Base-by-base conservation (phyloP, 805 yeast species). In the Candida maesae region DNA sequence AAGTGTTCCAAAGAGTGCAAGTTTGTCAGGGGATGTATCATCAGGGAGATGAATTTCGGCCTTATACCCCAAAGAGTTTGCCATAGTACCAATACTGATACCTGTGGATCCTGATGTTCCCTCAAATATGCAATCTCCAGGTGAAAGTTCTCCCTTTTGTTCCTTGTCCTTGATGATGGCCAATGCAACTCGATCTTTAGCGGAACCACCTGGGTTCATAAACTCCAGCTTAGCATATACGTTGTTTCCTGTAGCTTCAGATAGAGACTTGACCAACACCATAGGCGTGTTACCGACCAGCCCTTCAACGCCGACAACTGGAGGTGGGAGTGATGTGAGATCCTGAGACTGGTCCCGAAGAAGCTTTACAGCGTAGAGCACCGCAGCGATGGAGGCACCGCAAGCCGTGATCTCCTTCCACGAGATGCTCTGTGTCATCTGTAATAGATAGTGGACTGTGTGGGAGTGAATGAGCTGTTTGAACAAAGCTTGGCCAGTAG, bases 61-160 rank as follows among this genome's bases (percentile, higher is more conserved):
- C 16, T 75, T 78, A 59, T 90, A 90, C 0, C 99, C 99, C 38
- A 85, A 60, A 0, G 96, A 84, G 51, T 88, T 79, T 47, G 95
- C 86, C n/a, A 93, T 71, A 63, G 89, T 78, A 0, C 97, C 96
- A 52, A 91, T 74, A 2, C 96, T 86, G 11, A 93, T 93, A 3
- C 99, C 99, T 0, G 99, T 91, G 0, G 97, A 89, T 0, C 99
- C 99, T 10, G 93, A 82, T 0, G 99, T 93, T 7, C 99, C 99
- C 65, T 91, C 99, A 60, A 81, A 89, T 2, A 91, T 83, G 12
- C 79, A 69, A 54, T 87, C 93, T 1, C 85, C 88, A 38, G 70
- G 63, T 5, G 66, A 58, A 29, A 90, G 60, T 6, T 67, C 56
- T 0, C 93, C 93, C 34, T 54, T 36, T 5, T 51, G 41, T 56